Evolutionary conservation across 306 rosid species (phyloP), one percentile per base, ranked within the genome.

Genomic region (Purshia tridentata): DNA sequence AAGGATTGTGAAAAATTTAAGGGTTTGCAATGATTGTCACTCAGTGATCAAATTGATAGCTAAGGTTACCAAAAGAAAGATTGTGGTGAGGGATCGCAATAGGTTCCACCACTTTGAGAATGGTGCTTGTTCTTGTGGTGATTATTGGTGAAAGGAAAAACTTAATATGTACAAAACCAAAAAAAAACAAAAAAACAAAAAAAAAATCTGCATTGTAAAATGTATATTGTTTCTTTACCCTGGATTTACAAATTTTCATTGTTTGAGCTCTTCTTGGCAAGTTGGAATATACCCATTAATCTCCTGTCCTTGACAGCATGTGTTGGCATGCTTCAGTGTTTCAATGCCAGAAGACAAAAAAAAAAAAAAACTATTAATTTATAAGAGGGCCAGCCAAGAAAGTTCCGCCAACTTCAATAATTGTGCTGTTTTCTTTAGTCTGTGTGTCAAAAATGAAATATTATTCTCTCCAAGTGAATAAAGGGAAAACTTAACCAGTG

Each of bases 31-130:
- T 55, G 86, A 82, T 22, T 82, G 86, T 45, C 89, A 85, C 69
- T 66, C 82, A n/a, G 49, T 82, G 83, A 85, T 85, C 79, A 82
- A 82, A 78, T 66, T 79, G 37, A 56, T 80, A 35, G 78, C 84
- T 14, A 77, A 80, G 73, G 55, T 82, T 52, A 82, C 81, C 10
- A 50, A 56, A 40, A 50, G 86, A 61, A 82, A 77, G 73, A 80
- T 82, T 44, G 76, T 85, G 49, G 82, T 82, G 14, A 79, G 89
- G 70, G 86, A 85, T 77, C 84, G 89, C n/a, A 77, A 67, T 50
- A 82, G 86, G 65, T 85, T 79, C 74, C 89, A 85, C 78, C 86
- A 82, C 73, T 85, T 85, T 76, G 86, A 85, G 75, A 73, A 82
- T 45, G 89, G 84, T 18, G 65, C 63, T 59, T 82, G 86, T 67